Evolutionary conservation across 192 early-diverging fungal species (phyloP), one percentile per base, ranked within the genome.

Genomic region (Funneliformis geosporum): DNA sequence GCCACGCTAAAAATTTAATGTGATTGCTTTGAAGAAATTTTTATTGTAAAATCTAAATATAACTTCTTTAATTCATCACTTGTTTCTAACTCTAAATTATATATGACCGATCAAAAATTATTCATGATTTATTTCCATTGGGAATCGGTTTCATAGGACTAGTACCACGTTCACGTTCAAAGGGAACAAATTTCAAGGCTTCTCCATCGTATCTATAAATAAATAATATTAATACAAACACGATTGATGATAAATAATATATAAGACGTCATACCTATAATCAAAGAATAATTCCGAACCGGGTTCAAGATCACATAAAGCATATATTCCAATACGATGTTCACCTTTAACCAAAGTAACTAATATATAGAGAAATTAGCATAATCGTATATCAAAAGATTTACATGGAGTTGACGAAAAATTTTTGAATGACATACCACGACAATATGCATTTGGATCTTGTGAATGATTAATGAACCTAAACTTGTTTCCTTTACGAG

Each of bases 401-500:
- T 50, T 21, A 1, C 21, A 69, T 27, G 0, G 28, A 65, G 28
- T 28, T 11, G 33, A 28, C 21, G 8, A 65, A 5, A n/a, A 42
- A 40, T 69, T n/a, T 47, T 28, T 28, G 21, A 38, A 50, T 60
- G 11, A 69, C 46, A n/a, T 70, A 79, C 66, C 77, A 40, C 77
- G 77, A 40, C 55, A 59, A 60, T 59, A 69, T 59, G 66, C 21
- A 38, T 79, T 79, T n/a, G 77, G 77, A 55, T 68, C 65, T 18
- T 64, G 42, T 23, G 77, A 79, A 79, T 79, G 77, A 70, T 79
- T 79, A 18, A 79, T 65, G 27, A 79, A 79, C 38, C 77, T 59
- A 69, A 79, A 79, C 60, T 79, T 79, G 23, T 79, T 79, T 14
- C 77, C 77, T 59, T 79, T 79, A 25, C 77, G 65, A 59, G 77